Evolutionary conservation across 306 rosid genomes (phyloP).

Genomic region (Arachis stenosperma): DNA sequence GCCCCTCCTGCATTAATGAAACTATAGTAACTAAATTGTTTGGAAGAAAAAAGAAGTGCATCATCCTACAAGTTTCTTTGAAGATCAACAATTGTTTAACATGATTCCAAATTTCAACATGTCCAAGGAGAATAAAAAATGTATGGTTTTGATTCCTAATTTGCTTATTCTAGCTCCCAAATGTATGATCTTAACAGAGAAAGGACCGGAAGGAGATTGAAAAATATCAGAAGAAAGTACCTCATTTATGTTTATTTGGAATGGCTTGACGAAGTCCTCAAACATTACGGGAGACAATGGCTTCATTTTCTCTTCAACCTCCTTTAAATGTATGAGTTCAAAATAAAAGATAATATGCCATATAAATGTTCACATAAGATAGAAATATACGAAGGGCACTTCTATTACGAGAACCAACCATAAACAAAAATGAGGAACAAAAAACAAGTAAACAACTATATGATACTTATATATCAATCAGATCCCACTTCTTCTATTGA

Average conservation of each 20-base stretch:
- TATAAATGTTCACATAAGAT: conserved; percentile 18
- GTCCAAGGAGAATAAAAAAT: background rate
- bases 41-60: conserved; percentile 10
- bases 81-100: conserved; percentile 1
- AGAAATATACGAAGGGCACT: background rate
- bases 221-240: conserved; percentile 47
- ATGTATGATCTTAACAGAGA: background rate
- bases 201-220: conserved; percentile 5
- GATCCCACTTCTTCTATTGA: background rate
- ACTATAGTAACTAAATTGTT: background rate
- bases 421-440: too few species aligned
- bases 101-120: background rate
- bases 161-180: conserved; percentile 4
- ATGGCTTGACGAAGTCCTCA: conserved; percentile 81
- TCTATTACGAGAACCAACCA: too few species aligned
- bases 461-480: too few species aligned
- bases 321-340: conserved; percentile 47
- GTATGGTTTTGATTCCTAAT: conserved; percentile 11
- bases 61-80: background rate
- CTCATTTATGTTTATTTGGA: conserved; percentile 77
- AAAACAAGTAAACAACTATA: too few species aligned
- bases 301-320: conserved; percentile 83
- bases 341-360: conserved; percentile 25
- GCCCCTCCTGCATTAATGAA: conserved; percentile 67
- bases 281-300: conserved; percentile 79